Evolutionary conservation across 352 stramenopile genomes (phyloP).

Genomic region (Pythium oligandrum): DNA sequence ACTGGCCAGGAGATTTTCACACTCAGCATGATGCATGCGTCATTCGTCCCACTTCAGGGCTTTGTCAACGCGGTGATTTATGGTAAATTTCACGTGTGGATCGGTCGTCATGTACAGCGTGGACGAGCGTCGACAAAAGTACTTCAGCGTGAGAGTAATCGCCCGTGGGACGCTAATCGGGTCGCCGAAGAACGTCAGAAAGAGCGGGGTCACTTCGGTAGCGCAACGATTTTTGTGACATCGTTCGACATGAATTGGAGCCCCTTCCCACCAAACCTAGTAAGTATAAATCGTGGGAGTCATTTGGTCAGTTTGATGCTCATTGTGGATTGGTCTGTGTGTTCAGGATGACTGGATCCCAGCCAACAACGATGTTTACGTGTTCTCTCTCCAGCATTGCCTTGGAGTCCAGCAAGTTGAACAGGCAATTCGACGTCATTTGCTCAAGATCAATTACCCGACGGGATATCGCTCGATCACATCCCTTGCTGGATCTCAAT

Average conservation of each 20-base stretch:
- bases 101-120: constrained; percentile 50
- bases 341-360: constrained; percentile 67
- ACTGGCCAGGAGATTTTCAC: constrained; percentile 50
- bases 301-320: background rate
- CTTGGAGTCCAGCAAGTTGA: constrained; percentile 59
- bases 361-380: constrained; percentile 68
- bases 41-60: constrained; percentile 75
- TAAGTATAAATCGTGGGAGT: constrained; percentile 9
- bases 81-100: constrained; percentile 80
- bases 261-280: constrained; percentile 55
- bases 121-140: background rate
- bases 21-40: constrained; percentile 66
- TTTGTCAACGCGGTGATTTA: constrained; percentile 87
- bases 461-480: constrained; percentile 76
- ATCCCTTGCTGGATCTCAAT: constrained; percentile 61
- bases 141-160: background rate
- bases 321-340: background rate
- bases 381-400: constrained; percentile 80
- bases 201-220: constrained; percentile 61
- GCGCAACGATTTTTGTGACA: constrained; percentile 72
- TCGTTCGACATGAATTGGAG: constrained; percentile 82
- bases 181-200: constrained; percentile 34
- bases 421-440: constrained; percentile 58
- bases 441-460: constrained; percentile 76
- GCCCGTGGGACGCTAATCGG: constrained; percentile 29